A percentile compares a stretch with the other conserved stretches of the same genome.
These are phyloP conservation scores for Phytophthora tubulina DNA, from an alignment of 352 stramenopile species.

Conservation along the genomic window DNA sequence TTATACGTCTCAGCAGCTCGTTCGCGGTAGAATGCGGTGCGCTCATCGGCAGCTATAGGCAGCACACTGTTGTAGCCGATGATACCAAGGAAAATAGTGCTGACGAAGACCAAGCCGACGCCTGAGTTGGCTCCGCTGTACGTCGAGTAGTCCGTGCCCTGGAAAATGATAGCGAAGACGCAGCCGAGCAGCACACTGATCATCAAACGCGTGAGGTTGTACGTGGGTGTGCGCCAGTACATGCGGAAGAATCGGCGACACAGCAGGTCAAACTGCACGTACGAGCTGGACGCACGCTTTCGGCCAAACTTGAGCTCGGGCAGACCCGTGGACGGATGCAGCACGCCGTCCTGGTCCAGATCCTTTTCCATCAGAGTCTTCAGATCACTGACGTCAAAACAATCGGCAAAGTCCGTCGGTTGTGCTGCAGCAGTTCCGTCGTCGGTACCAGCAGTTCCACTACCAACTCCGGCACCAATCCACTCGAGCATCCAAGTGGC, in stretches of 20 bases:
- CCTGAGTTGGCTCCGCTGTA: conserved; percentile 53
- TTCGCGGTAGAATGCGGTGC: conserved; percentile 87
- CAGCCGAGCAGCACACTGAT: conserved; percentile 72
- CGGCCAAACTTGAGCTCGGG: conserved; percentile 52
- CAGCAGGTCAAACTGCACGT: conserved; percentile 47
- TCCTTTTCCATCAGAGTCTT: conserved; percentile 52
- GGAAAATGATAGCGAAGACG: conserved; percentile 85
- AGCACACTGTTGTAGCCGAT: conserved; percentile 46
- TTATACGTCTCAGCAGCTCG: conserved; percentile 89
- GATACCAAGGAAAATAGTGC: conserved; percentile 79
- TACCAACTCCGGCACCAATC: conserved; percentile 24
- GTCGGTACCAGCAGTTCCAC: conserved; percentile 37
- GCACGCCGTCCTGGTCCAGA: conserved; percentile 55
- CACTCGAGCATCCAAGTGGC: conserved; percentile 46
- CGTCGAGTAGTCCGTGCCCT: conserved; percentile 55
- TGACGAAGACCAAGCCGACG: conserved; percentile 87
- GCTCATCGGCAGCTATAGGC: neutral
- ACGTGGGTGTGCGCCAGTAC: conserved; percentile 78
- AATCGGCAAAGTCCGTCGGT: conserved; percentile 7
- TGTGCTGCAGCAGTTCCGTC: conserved; percentile 14
- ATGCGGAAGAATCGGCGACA: conserved; percentile 59
- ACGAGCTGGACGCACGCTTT: conserved; percentile 45
- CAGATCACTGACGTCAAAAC: conserved; percentile 49
- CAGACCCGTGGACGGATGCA: conserved; percentile 39
- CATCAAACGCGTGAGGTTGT: conserved; percentile 81